Base-by-base conservation (phyloP, 768 basidiomycete species). In the Boletus sp. region DNA sequence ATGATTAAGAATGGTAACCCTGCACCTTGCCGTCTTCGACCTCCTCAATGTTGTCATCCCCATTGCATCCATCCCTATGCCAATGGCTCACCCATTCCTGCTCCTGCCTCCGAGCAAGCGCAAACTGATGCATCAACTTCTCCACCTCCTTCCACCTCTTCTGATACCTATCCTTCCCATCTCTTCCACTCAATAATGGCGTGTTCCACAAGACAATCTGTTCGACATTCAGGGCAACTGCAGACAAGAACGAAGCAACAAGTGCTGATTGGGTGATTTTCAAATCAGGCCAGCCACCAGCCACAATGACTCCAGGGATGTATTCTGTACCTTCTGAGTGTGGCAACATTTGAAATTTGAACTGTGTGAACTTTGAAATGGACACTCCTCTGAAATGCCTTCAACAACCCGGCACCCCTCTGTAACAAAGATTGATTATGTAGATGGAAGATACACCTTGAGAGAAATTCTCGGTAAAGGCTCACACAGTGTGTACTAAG, bases 161-260 rank as follows among this genome's bases (percentile, higher is more conserved):
- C 33, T 24, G 33, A 47, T 70, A 72, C 54, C 64, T 71, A 14
- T 67, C 61, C 18, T 68, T 68, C 0, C 69, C 69, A 0, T 20
- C 12, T 8, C 64, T 47, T 1, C 66, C 66, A 18, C 66, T 70
- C 58, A 71, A 47, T 47, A 70, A 39, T 1, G 64, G 67, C 47
- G 69, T 69, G 11, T 69, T 71, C 69, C 69, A 71, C 40, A 71
- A 69, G 8, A 40, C 57, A 50, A 69, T 67, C 47, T 71, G 67
- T 32, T 64, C 64, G 4, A 72, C 5, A 4, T 72, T 72, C 2
- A 71, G 69, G 1, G 67, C 69, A 28, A 71, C 60, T 0, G 71
- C 63, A 20, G 69, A 72, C 24, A 71, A 11, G 32, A 68, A 71
- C 10, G 66, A 52, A 0, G 69, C 69, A 28, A 71, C 71, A 48